These are phyloP conservation scores for Penicillium frequentans DNA, from an alignment of 2,329 filamentous ascomycete species.

Conservation along the genomic window DNA sequence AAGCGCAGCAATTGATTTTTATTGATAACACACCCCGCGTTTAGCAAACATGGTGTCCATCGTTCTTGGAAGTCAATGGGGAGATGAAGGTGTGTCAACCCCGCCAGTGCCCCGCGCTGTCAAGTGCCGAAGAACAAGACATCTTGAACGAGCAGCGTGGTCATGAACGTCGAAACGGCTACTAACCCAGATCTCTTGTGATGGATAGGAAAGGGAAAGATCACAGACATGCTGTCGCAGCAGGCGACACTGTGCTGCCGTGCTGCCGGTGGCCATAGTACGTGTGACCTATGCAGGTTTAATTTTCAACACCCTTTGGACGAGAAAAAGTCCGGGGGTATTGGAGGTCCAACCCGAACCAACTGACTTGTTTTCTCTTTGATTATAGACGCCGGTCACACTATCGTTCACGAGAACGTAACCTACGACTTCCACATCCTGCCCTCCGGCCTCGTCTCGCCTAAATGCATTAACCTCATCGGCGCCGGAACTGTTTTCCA, in stretches of 20 bases:
- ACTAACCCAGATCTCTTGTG: slow-evolving; percentile 6
- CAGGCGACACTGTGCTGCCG: slow-evolving; percentile 46
- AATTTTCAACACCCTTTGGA: not conserved
- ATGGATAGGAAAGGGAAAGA: slow-evolving; percentile 46
- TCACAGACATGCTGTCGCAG: slow-evolving; percentile 49
- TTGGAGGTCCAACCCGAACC: not conserved
- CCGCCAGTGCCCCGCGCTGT: not conserved
- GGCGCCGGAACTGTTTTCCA: slow-evolving; percentile 50
- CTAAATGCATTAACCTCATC: slow-evolving; percentile 48
- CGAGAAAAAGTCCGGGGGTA: not conserved
- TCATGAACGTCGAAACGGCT: not conserved
- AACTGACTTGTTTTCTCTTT: slow-evolving; percentile 11
- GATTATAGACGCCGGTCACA: slow-evolving; percentile 45
- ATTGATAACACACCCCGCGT: not conserved
- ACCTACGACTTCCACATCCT: slow-evolving; percentile 53
- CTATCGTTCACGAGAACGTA: slow-evolving; percentile 47
- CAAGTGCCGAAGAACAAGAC: not conserved
- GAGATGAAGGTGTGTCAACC: slow-evolving; percentile 43
- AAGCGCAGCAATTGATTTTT: slow-evolving; percentile 4
- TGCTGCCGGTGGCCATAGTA: slow-evolving; percentile 49
- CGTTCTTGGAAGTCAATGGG: slow-evolving; percentile 49
- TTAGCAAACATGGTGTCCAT: slow-evolving; percentile 40
- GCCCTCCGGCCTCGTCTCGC: slow-evolving; percentile 47
- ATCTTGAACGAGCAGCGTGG: not conserved
- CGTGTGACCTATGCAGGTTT: slow-evolving; percentile 17